These are phyloP conservation scores for Ophiostoma novo-ulmi DNA, from an alignment of 2,329 filamentous ascomycete genomes.

Conservation along the genomic window DNA sequence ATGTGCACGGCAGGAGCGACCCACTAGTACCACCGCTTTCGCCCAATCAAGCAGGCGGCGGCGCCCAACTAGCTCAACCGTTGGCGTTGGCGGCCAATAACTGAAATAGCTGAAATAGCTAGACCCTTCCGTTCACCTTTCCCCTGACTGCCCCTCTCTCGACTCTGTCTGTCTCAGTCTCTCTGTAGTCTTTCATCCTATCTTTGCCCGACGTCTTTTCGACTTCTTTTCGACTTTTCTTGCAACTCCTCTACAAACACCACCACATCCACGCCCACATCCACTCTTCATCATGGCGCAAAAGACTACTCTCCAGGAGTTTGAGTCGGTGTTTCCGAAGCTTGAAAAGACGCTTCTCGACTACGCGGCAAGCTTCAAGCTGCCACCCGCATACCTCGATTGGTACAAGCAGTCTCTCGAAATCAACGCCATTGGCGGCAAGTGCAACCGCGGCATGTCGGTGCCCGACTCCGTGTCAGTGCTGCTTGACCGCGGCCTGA, in stretches of 20 bases:
- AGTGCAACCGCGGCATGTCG: slow-evolving; percentile 98
- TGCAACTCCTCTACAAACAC: not conserved
- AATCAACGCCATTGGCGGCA: slow-evolving; percentile 84
- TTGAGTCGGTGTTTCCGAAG: slow-evolving; percentile 84
- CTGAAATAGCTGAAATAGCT: not conserved
- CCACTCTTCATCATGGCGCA: slow-evolving; percentile 48
- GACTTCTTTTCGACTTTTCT: not conserved
- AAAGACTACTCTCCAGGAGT: slow-evolving; percentile 74
- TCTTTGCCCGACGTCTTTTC: not conserved
- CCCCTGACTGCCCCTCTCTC: not conserved
- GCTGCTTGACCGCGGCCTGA: slow-evolving; percentile 66
- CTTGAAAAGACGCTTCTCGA: slow-evolving; percentile 76
- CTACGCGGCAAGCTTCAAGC: slow-evolving; percentile 73
- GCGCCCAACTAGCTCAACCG: not conserved
- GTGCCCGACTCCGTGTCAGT: slow-evolving; percentile 86
- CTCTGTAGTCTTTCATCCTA: no score
- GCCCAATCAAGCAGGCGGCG: not conserved
- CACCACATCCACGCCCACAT: not conserved
- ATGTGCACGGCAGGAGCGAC: not conserved
- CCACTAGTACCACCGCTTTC: not conserved
- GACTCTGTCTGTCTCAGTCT: no score
- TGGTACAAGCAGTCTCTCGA: slow-evolving; percentile 90
- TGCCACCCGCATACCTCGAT: slow-evolving; percentile 71
- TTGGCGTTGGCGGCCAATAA: not conserved
- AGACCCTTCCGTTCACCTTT: not conserved